Percentiles rank a stretch among this genome's conserved stretches.
These are phyloP conservation scores for Agaricus blazei DNA, from an alignment of 768 basidiomycete genomes.

Conservation along the genomic window DNA sequence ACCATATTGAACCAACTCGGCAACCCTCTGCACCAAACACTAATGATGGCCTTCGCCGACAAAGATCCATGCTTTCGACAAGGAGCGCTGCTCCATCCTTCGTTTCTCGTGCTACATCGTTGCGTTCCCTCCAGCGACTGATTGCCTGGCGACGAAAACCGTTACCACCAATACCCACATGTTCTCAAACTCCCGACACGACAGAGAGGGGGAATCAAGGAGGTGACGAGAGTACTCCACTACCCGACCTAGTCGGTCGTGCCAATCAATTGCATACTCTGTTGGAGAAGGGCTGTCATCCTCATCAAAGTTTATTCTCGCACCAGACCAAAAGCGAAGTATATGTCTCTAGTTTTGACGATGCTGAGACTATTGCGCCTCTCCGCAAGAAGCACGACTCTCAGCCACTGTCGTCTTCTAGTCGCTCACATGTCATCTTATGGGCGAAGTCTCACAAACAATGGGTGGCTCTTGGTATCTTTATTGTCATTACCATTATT, in stretches of 20 bases:
- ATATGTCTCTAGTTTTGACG: conserved; percentile 17
- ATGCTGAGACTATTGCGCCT: conserved; percentile 7
- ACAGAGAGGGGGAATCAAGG: conserved; percentile 36
- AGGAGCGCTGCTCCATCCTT: conserved; percentile 47
- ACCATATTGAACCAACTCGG: not conserved
- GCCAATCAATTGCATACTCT: conserved; percentile 44
- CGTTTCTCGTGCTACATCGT: conserved; percentile 42
- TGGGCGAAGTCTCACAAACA: conserved; percentile 12
- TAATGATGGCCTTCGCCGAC: conserved; percentile 13
- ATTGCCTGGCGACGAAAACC: conserved; percentile 48
- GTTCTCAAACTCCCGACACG: conserved; percentile 40
- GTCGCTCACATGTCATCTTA: not conserved
- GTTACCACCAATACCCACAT: conserved; percentile 53
- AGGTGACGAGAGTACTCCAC: conserved; percentile 40
- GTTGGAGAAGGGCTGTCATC: conserved; percentile 48
- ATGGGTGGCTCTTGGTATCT: conserved; percentile 19
- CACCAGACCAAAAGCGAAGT: conserved; percentile 17
- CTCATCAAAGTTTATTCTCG: conserved; percentile 38
- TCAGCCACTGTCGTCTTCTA: not conserved
- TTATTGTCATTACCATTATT: conserved; percentile 30
- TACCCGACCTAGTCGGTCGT: conserved; percentile 49
- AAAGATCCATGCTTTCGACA: conserved; percentile 40
- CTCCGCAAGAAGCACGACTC: not conserved
- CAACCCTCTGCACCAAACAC: not conserved
- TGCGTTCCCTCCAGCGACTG: conserved; percentile 27